Base-by-base conservation (phyloP, 345 rosid genomes). In the Brassica rapa region DNA sequence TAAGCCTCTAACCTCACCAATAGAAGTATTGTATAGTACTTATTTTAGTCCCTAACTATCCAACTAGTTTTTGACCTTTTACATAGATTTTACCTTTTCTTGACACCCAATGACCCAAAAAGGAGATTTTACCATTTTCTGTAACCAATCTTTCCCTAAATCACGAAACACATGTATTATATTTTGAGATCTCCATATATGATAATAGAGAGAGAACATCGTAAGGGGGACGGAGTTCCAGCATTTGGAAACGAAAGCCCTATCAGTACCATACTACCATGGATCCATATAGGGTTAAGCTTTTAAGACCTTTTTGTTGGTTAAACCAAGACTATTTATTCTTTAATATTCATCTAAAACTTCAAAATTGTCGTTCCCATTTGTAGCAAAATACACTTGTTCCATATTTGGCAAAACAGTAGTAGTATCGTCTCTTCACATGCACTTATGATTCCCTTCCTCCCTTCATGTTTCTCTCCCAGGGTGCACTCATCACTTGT, bases 211-310 rank as follows among this genome's bases (percentile, higher is more conserved):
- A 21, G 37, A 62, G 66, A 71, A 51, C 12, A 61, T 65, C 46
- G n/a, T 72, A 78, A 32, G 32, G 82, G 82, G 82, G 67, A 72
- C 82, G 73, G 73, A 78, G 82, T 78, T 78, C 77, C 81, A 56
- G 82, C 82, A 78, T 78, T 66, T 78, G 77, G 73, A 67, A 78
- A 72, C 77, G 66, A 60, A 78, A 78, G 2, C 73, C 77, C 77
- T 72, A 78, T 11, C 53, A 2, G 14, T 37, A 37, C 24, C 23
- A n/a, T 32, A 66, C 68, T 71, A 59, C 73, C 63, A 72, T 78
- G 29, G 69, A 78, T 72, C 69, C 60, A 46, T 65, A 41, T 72
- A 78, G 77, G 82, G 82, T 78, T 72, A 66, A 72, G 68, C 77
- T 78, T 78, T 72, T 78, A 66, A 72, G 73, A 66, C 68, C 0